Conservation (phyloP, 1,284 basidiomycete genomes). For the Taiwanofungus camphoratus region DNA sequence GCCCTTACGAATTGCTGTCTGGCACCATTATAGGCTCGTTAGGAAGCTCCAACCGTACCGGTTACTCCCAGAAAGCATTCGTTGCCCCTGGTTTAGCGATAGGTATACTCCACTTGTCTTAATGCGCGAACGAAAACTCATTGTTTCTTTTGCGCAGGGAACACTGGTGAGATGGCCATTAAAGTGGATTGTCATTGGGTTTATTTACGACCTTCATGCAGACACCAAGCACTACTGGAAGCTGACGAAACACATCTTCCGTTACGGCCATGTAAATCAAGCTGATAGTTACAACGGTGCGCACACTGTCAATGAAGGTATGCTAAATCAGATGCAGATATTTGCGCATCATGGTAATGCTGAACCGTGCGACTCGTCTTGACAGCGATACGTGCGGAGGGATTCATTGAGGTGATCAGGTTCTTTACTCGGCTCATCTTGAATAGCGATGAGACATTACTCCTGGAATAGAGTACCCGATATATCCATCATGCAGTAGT, state of each 20-base stretch:
- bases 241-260: slow-evolving; percentile 42
- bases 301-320: slow-evolving; percentile 53
- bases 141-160: slow-evolving; percentile 8
- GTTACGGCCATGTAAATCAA: slow-evolving; percentile 36
- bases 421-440: slow-evolving; percentile 43
- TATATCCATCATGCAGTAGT: too few relatives aligned
- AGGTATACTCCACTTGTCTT: slow-evolving; percentile 6
- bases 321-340: background rate
- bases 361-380: background rate
- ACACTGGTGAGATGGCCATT: slow-evolving; percentile 3
- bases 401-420: slow-evolving; percentile 38
- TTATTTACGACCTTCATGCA: slow-evolving; percentile 13
- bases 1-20: slow-evolving; percentile 44
- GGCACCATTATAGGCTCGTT: slow-evolving; percentile 42
- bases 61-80: slow-evolving; percentile 23
- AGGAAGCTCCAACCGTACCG: slow-evolving; percentile 29
- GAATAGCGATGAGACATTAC: slow-evolving; percentile 36
- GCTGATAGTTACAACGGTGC: slow-evolving; percentile 31
- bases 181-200: background rate
- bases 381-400: slow-evolving; percentile 33
- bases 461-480: slow-evolving; percentile 5
- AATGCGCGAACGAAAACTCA: background rate
- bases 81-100: slow-evolving; percentile 22
- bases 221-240: slow-evolving; percentile 47
- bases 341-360: too few relatives aligned